Percentiles rank a stretch among this genome's conserved stretches.
phyloP scores from a whole-genome alignment of 306 rosid species.

The Geum urbanum region DNA sequence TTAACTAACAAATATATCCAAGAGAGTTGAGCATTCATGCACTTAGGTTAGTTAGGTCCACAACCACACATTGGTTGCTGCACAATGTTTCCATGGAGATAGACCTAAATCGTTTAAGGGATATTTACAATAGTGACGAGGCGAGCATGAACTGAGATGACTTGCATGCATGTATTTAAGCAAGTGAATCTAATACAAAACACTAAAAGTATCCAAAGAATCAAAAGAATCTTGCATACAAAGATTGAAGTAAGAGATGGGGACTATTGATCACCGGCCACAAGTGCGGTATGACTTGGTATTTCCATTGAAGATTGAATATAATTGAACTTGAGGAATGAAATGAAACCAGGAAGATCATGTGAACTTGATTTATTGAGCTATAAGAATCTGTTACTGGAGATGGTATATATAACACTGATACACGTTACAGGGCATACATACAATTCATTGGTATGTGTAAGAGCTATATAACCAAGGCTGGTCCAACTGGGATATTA shows the following conservation, averaged over 20 bases:
- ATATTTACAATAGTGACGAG: conserved; percentile 6
- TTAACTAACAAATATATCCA: neutral
- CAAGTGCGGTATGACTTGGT: neutral
- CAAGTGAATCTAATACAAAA: neutral
- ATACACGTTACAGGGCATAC: conserved; percentile 7
- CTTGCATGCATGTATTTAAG: neutral
- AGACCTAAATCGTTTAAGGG: neutral
- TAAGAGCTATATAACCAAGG: neutral
- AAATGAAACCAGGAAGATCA: neutral
- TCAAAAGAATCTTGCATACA: neutral
- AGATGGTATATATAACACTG: neutral
- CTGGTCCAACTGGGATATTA: conserved; percentile 25
- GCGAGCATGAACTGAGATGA: conserved; percentile 13
- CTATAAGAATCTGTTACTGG: neutral
- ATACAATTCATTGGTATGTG: neutral
- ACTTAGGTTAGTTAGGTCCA: neutral
- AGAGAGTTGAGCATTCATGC: neutral
- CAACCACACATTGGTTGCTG: neutral
- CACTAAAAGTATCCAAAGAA: neutral
- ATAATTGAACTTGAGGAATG: neutral
- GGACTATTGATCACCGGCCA: no score
- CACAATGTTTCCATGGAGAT: conserved; percentile 12
- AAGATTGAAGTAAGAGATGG: neutral
- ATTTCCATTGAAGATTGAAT: neutral
- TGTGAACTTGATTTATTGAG: conserved; percentile 13